Evolutionary conservation across 345 rosid genomes (phyloP).

Genomic region (Ailanthus altissimus): DNA sequence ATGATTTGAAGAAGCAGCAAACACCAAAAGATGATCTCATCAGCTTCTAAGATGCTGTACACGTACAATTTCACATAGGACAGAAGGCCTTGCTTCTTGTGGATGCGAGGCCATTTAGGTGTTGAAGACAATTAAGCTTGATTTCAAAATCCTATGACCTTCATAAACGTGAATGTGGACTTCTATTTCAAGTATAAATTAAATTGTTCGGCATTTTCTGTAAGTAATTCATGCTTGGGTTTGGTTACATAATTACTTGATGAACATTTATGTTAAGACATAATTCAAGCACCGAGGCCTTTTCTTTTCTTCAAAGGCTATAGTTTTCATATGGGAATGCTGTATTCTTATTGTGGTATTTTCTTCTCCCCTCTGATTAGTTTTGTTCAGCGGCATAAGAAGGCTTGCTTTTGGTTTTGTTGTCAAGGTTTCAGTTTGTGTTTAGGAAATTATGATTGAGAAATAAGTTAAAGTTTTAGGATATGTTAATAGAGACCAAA

Average conservation of each 20-base stretch:
- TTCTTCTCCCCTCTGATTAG: too few relatives aligned
- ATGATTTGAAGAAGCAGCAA: constrained; percentile 59
- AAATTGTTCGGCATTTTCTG: constrained; percentile 21
- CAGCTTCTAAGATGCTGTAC: constrained; percentile 43
- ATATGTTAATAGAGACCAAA: too few relatives aligned
- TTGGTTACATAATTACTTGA: constrained; percentile 14
- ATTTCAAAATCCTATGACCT: constrained; percentile 3
- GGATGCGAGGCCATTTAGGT: constrained; percentile 16
- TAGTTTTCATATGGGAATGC: not conserved
- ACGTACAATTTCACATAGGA: constrained; percentile 5
- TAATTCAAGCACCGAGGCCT: not conserved
- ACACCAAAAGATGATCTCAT: constrained; percentile 81
- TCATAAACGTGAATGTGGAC: constrained; percentile 2
- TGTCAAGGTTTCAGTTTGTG: not conserved
- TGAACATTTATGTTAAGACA: constrained; percentile 3
- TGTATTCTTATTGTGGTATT: too few relatives aligned
- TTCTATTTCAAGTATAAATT: constrained; percentile 6
- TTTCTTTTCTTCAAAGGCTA: not conserved
- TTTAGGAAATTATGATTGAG: too few relatives aligned
- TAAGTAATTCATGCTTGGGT: constrained; percentile 27
- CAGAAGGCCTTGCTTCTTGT: not conserved
- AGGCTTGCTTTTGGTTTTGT: not conserved
- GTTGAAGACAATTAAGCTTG: constrained; percentile 10
- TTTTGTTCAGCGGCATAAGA: not conserved
- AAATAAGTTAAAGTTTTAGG: too few relatives aligned